Evolutionary conservation across 768 basidiomycete genomes (phyloP), one percentile per base, ranked within the genome.

Genomic region (Podaxis sp.): DNA sequence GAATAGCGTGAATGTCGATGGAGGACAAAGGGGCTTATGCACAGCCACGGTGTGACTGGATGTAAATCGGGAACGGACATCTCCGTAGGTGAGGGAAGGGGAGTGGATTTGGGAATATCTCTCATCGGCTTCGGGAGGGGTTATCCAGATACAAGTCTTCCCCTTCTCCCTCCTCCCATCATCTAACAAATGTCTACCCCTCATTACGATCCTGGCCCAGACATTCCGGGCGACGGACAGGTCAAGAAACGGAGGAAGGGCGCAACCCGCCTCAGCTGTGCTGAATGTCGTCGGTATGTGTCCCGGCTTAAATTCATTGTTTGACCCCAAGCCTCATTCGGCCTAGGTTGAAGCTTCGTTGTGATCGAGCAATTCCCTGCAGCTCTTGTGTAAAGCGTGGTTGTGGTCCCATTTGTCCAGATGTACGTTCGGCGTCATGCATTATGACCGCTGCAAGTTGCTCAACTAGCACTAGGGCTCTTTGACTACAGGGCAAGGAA

Each of bases 341-440:
- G 37, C 55, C 32, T 60, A 88, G 88, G 64, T 72, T 89, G 40
- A 89, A 89, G 71, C 73, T 89, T 62, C 79, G 86, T 18, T 93
- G 90, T 72, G 90, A 92, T 77, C 82, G 90, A 66, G 79, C 79
- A 28, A 78, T 91, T 65, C 90, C 90, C 9, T 92, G 90, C 67
- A 82, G 87, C 64, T 90, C 89, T 1, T 92, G 90, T 66, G 82
- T 91, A 21, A 93, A 92, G 73, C 81, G 88, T 63, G 89, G 88
- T 11, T 90, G 88, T 67, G 87, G 85, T 53, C 86, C 89, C 59
- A 91, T 93, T 63, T 93, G 90, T 71, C 90, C 90, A 53, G 90
- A 92, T 70, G 87, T 87, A 70, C 61, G 82, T 76, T 55, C 37
- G 35, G 13, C 42, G 36, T 40, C 37, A 42, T 54, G 63, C 61